These are phyloP conservation scores for Mediolabrus comicus DNA, from an alignment of 108 stramenopile genomes.

Conservation along the genomic window DNA sequence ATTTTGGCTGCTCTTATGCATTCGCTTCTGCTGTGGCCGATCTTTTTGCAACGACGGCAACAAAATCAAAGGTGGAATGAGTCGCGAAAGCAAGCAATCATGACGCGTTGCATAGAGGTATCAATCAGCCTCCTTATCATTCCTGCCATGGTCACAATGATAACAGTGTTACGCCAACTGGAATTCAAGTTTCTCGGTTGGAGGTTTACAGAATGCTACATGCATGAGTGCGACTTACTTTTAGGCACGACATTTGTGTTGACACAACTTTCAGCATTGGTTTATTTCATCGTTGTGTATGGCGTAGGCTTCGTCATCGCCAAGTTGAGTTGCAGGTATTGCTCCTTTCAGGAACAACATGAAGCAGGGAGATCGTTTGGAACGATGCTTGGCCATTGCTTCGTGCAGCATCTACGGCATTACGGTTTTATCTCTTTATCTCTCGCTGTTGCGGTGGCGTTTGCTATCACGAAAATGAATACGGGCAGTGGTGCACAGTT, in stretches of 20 bases:
- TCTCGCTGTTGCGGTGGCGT: not conserved
- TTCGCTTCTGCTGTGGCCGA: conserved; percentile 3
- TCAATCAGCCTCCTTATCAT: conserved; percentile 7
- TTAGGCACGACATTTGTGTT: conserved; percentile 29
- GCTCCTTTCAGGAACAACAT: not conserved
- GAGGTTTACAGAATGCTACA: conserved; percentile 3
- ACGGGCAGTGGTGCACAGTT: no score
- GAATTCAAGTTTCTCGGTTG: not conserved
- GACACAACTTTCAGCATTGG: conserved; percentile 15
- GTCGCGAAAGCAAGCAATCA: not conserved
- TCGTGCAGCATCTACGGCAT: not conserved
- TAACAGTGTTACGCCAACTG: conserved; percentile 1
- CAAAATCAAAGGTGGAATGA: not conserved
- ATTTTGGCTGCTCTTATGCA: conserved; percentile 18
- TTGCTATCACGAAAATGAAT: not conserved
- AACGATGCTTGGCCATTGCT: not conserved
- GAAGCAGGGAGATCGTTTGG: not conserved
- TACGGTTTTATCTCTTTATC: not conserved
- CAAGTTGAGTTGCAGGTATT: not conserved
- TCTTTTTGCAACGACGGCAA: not conserved
- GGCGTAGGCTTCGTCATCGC: conserved; percentile 3
- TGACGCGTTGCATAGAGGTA: not conserved
- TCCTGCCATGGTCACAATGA: conserved; percentile 8
- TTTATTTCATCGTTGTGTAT: conserved; percentile 20
- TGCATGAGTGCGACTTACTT: conserved; percentile 35